Base-by-base conservation (phyloP, 73 alveolate genomes). In the Paramecium sonneborni region DNA sequence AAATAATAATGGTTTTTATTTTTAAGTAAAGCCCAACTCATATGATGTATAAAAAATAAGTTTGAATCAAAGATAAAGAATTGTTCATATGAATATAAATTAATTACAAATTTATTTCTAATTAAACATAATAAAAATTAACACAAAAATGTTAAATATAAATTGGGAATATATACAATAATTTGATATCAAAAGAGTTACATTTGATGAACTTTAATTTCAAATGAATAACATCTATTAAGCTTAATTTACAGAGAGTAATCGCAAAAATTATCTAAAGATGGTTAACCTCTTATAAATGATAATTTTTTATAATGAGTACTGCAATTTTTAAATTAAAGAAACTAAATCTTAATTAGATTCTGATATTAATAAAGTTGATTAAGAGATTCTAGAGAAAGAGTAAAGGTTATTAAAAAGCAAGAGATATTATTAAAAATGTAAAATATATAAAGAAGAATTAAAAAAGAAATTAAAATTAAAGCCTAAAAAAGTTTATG, bases 281-380 rank as follows among this genome's bases (percentile, higher is more conserved):
- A 23, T 62, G 48, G 39, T 62, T 26, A 62, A 62, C 46, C 39
- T 62, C 10, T 30, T 62, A 46, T 32, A 62, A 32, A 62, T 62
- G 84, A 62, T 62, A 9, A 62, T 62, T 8, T 62, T 62, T 62
- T 62, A 62, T 32, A 62, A 62, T 62, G 84, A 62, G 44, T 62
- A 62, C 24, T 62, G 84, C 44, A 62, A 62, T 62, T 62, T 62
- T 26, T 14, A 4, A 30, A 26, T 62, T 30, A 62, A 62, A 30
- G 84, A 62, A 62, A 62, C 84, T 0, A 4, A 20, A 10, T 32
- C 6, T 30, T 26, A 62, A 62, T 30, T 62, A 62, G 84, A 62
- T 62, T 30, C 28, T 11, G 84, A 62, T 62, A 62, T 62, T 30
- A 46, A 26, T 0, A 15, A 26, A 30, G 6, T 62, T 26, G 84